Conservation (phyloP, 352 stramenopile species). For the Pythium aquatile region DNA sequence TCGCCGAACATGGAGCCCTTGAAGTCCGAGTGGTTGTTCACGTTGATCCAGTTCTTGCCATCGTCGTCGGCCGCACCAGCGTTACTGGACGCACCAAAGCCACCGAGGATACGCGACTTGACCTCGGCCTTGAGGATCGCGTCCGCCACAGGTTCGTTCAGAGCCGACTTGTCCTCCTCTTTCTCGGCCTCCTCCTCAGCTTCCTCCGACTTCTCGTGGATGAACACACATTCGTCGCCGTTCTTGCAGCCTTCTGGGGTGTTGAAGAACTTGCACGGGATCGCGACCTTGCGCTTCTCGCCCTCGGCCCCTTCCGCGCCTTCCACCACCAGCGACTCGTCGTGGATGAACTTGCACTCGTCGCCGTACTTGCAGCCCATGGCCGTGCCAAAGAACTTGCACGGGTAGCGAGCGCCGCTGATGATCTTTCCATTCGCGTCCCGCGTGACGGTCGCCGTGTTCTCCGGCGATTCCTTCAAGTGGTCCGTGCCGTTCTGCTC, state of each 20-base stretch:
- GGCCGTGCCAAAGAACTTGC: slow-evolving; percentile 77
- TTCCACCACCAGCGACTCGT: slow-evolving; percentile 32
- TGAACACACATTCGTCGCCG: slow-evolving; percentile 68
- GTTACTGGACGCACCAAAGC: slow-evolving; percentile 77
- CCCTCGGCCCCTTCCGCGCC: slow-evolving; percentile 16
- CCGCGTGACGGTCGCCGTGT: slow-evolving; percentile 62
- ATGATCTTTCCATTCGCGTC: slow-evolving; percentile 69
- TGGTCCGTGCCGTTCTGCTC: slow-evolving; percentile 71
- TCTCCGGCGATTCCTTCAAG: slow-evolving; percentile 67
- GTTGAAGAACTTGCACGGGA: slow-evolving; percentile 78
- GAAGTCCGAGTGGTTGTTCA: slow-evolving; percentile 61
- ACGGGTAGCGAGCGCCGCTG: slow-evolving; percentile 51
- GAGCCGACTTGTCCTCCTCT: slow-evolving; percentile 25
- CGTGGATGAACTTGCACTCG: slow-evolving; percentile 82
- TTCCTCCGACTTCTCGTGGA: slow-evolving; percentile 52
- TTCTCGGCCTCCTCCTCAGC: slow-evolving; percentile 19
- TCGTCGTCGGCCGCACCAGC: slow-evolving; percentile 76
- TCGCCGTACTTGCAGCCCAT: slow-evolving; percentile 82
- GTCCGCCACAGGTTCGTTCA: slow-evolving; percentile 38
- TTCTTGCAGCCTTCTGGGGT: slow-evolving; percentile 69
- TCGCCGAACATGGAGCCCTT: slow-evolving; percentile 75
- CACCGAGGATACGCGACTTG: slow-evolving; percentile 86
- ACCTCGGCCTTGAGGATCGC: slow-evolving; percentile 75
- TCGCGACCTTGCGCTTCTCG: slow-evolving; percentile 58
- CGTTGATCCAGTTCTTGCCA: slow-evolving; percentile 87